A percentile compares a stretch with the other conserved stretches of the same genome.
Conservation (phyloP, 2,329 filamentous ascomycete genomes). For the Hypoxylon sp. region DNA sequence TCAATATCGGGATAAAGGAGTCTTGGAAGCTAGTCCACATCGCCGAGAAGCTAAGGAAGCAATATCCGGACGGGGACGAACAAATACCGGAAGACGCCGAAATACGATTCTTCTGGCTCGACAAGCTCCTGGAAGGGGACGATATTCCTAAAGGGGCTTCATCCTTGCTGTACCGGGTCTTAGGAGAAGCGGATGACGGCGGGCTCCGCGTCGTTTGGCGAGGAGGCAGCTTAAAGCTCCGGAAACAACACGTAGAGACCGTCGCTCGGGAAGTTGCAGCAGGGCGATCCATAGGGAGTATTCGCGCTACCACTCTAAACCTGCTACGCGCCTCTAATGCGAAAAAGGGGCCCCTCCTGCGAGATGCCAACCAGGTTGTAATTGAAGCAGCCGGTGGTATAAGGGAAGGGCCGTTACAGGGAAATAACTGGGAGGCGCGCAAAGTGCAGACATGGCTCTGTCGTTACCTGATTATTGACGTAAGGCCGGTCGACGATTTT, state of each 20-base stretch:
- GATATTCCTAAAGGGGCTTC: conserved; percentile 35
- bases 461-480: conserved; percentile 48
- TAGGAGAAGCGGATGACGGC: conserved; percentile 35
- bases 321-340: conserved; percentile 32
- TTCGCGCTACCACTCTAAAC: conserved; percentile 46
- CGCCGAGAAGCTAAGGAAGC: conserved; percentile 26
- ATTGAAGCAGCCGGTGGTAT: conserved; percentile 51
- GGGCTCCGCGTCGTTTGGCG: conserved; percentile 38
- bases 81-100: conserved; percentile 34
- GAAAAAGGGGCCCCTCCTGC: conserved; percentile 22
- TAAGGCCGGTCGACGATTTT: conserved; percentile 42
- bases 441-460: conserved; percentile 51
- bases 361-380: conserved; percentile 48
- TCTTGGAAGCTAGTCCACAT: conserved; percentile 36
- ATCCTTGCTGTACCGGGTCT: conserved; percentile 42
- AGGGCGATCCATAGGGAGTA: conserved; percentile 48
- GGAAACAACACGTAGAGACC: conserved; percentile 23
- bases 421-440: conserved; percentile 51
- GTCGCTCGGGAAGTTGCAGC: conserved; percentile 40
- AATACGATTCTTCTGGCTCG: conserved; percentile 38
- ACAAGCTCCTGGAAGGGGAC: conserved; percentile 24
- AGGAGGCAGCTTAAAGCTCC: conserved; percentile 22
- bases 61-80: conserved; percentile 20
- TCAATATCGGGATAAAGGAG: conserved; percentile 37
- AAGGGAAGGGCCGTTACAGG: conserved; percentile 49